A percentile compares a stretch with the other conserved stretches of the same genome.
Conservation (phyloP, 768 basidiomycete genomes). For the Rhizopogon vulgaris region DNA sequence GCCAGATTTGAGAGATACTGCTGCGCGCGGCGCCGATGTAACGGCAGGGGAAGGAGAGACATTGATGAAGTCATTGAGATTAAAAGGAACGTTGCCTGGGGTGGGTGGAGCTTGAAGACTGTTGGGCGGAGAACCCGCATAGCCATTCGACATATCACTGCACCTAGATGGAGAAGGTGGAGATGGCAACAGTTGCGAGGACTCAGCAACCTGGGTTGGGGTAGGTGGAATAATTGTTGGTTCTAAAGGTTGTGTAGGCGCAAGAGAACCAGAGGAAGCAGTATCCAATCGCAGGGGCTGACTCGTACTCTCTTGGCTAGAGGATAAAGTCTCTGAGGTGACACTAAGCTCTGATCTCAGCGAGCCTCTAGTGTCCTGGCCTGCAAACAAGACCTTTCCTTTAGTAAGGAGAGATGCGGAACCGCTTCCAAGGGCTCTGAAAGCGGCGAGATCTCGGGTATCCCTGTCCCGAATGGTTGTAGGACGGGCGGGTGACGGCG, state of each 20-base stretch:
- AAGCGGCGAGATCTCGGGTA: conserved; percentile 48
- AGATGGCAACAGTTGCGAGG: conserved; percentile 20
- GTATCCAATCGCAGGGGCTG: conserved; percentile 14
- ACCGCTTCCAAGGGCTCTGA: conserved; percentile 46
- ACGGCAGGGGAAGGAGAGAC: conserved; percentile 60
- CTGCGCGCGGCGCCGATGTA: conserved; percentile 23
- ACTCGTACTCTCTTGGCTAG: conserved; percentile 18
- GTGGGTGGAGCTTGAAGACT: conserved; percentile 28
- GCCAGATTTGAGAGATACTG: conserved; percentile 25
- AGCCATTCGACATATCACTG: conserved; percentile 7
- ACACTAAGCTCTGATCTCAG: conserved; percentile 24
- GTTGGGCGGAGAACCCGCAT: conserved; percentile 4
- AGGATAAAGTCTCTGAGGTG: conserved; percentile 16
- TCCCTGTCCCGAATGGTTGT: conserved; percentile 40
- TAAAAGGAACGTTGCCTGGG: conserved; percentile 40
- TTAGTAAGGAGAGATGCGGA: conserved; percentile 43
- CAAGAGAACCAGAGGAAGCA: conserved; percentile 14
- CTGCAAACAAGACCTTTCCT: conserved; percentile 67
- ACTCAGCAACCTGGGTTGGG: conserved; percentile 19
- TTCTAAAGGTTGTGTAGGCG: conserved; percentile 22
- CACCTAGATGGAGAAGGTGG: conserved; percentile 19
- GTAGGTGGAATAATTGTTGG: conserved; percentile 29
- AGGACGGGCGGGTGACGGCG: conserved; percentile 71
- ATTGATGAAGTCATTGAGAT: conserved; percentile 68
- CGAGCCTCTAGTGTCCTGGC: conserved; percentile 19